Base-by-base conservation (phyloP, 208 protist species). In the Leishmania martiniquensis region DNA sequence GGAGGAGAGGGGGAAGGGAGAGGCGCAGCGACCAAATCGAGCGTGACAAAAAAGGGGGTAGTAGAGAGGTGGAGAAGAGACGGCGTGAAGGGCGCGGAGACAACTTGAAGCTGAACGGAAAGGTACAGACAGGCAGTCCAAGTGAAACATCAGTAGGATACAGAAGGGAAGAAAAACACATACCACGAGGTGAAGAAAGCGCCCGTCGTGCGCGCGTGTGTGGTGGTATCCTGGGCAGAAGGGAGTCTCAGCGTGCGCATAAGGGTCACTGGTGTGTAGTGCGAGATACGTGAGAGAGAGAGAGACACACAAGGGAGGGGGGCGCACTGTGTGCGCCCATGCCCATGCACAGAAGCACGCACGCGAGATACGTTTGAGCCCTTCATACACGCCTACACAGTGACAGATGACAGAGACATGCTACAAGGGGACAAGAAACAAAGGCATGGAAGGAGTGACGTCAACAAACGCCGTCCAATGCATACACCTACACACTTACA, bases 301-400 rank as follows among this genome's bases (percentile, higher is more conserved):
- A n/a, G 25, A 22, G n/a, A 7, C n/a, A n/a, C n/a, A n/a, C n/a
- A 12, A 17, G 44, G 25, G 4, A 34, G 66, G 32, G 42, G n/a
- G 44, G 25, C 44, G 52, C 44, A n/a, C 44, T 4, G 22, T 54
- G 37, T 6, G 15, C 44, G 66, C 66, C 66, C 66, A 71, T 44
- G 17, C 66, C 22, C 42, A 71, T 3, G 22, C 44, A 39, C 60
- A 17, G 20, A 42, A 44, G 12, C 17, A 44, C 60, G 34, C 60
- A 67, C 37, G 4, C 57, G 4, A 37, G 25, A 63, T 9, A 34
- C 57, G 7, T 63, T 4, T 25, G 29, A 37, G 37, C 29, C 4
- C 29, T 37, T n/a, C 63, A 69, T 47, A 49, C 63, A 69, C 15
- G 63, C 63, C n/a, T n/a, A 54, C 22, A 71, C 42, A 34, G 44